Base-by-base conservation (phyloP, 2,329 filamentous ascomycete species). In the Aureobasidium subglaciale region DNA sequence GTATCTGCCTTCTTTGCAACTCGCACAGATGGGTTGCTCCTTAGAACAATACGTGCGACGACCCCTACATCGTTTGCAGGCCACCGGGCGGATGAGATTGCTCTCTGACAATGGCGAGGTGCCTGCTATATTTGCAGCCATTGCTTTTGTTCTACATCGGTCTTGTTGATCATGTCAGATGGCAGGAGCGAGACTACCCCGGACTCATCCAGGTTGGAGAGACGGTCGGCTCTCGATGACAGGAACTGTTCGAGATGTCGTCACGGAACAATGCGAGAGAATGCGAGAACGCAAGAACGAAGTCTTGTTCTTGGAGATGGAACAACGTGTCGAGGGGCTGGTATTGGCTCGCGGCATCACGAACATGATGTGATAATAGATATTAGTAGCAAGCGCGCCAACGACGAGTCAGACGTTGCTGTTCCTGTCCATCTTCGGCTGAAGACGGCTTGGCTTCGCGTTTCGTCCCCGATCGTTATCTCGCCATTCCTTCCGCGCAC, bases 11-110 rank as follows among this genome's bases (percentile, higher is more conserved):
- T 56, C 42, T 25, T 18, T 32, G 18, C 53, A 56, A n/a, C 29
- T 46, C 24, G 42, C 25, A 25, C 53, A 56, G 10, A 32, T 30
- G 4, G 53, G 53, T 24, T 46, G 41, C 34, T 56, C 53, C 27
- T 56, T 56, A n/a, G 53, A 56, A 34, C 53, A 56, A 22, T 48
- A 56, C 5, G 53, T 46, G 10, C 42, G 41, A 15, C 53, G 53
- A 2, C 42, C 32, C 15, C 53, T n/a, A 41, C 53, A 56, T 48
- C 53, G 22, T 15, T 46, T 43, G 25, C 53, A 54, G 18, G 49
- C 49, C 9, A 42, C 37, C 8, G 49, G 37, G 5, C 49, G 37
- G 15, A 6, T 18, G 6, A 54, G 5, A 9, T 42, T 54, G 37
- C 7, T 18, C 2, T 32, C 37, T 11, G 38, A 34, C n/a, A 10